A percentile compares a stretch with the other conserved stretches of the same genome.
Evolutionary conservation across 768 basidiomycete species (phyloP).

Genomic region (Candolleomyces eurysporus): DNA sequence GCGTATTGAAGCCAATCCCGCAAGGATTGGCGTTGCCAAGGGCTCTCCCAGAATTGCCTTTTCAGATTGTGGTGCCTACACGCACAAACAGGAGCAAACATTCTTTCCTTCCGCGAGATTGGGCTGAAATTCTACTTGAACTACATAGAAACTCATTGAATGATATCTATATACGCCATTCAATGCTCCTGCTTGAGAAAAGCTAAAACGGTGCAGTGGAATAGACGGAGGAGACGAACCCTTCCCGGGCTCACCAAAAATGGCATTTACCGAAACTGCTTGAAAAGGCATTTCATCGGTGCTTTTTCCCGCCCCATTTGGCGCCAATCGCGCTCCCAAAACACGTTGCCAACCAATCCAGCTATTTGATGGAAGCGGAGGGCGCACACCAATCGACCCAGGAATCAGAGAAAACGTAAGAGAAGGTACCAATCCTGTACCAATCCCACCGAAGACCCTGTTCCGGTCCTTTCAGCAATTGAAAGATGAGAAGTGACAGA

Average conservation of each 20-base stretch:
- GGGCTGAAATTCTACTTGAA: neutral
- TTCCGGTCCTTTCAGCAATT: too few relatives aligned
- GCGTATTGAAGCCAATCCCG: neutral
- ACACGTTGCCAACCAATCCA: neutral
- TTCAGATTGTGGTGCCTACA: neutral
- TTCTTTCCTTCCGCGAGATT: neutral
- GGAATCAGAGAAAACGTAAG: neutral
- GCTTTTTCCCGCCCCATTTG: neutral
- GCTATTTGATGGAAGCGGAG: neutral
- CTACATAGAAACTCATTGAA: neutral
- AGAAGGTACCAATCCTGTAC: too few relatives aligned
- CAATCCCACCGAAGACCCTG: too few relatives aligned
- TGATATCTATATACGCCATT: too few relatives aligned
- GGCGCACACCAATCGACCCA: neutral
- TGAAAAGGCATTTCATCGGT: neutral
- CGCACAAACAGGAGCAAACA: neutral
- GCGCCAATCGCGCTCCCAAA: neutral
- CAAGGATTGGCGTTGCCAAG: constrained; percentile 2
- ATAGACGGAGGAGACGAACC: neutral
- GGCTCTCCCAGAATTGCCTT: neutral
- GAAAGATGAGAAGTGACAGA: too few relatives aligned
- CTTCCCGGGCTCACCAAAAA: neutral
- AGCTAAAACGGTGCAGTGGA: too few relatives aligned
- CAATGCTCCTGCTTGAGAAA: too few relatives aligned
- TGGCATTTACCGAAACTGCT: neutral